Percentiles rank a stretch among this genome's conserved stretches.
Conservation (phyloP, 139 green algal species). For the Coelastrella sp. region DNA sequence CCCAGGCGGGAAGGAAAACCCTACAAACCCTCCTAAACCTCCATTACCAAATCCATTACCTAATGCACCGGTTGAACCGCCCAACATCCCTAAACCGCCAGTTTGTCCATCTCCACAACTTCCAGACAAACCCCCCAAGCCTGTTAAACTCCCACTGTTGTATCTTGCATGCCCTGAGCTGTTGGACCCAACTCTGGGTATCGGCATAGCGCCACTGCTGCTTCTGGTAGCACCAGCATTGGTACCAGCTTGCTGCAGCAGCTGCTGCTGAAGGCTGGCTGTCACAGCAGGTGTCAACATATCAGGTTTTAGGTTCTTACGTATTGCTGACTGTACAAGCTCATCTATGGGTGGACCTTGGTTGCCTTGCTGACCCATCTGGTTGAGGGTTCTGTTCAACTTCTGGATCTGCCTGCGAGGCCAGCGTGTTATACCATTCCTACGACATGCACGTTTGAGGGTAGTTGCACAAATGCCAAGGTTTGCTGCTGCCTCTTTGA, state of each 20-base stretch:
- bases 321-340: constrained; percentile 32
- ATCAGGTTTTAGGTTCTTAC: constrained; percentile 34
- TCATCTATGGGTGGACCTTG: constrained; percentile 18
- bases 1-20: not conserved
- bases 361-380: constrained; percentile 45
- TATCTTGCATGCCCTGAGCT: not conserved
- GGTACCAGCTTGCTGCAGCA: constrained; percentile 22
- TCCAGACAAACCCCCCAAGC: not conserved
- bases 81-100: not conserved
- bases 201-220: constrained; percentile 33
- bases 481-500: constrained; percentile 87
- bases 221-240: not conserved
- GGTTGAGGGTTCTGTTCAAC: constrained; percentile 61
- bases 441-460: constrained; percentile 85
- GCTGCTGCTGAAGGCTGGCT: constrained; percentile 39
- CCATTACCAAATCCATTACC: no score
- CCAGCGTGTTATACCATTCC: constrained; percentile 90
- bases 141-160: constrained; percentile 36
- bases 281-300: constrained; percentile 16
- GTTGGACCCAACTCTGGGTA: not conserved
- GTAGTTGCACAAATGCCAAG: constrained; percentile 94
- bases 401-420: constrained; percentile 75
- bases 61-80: constrained; percentile 14
- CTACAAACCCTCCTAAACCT: not conserved
- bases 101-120: not conserved